These are phyloP conservation scores for Chaetomium strumarium DNA, from an alignment of 2,329 filamentous ascomycete species.

Conservation along the genomic window DNA sequence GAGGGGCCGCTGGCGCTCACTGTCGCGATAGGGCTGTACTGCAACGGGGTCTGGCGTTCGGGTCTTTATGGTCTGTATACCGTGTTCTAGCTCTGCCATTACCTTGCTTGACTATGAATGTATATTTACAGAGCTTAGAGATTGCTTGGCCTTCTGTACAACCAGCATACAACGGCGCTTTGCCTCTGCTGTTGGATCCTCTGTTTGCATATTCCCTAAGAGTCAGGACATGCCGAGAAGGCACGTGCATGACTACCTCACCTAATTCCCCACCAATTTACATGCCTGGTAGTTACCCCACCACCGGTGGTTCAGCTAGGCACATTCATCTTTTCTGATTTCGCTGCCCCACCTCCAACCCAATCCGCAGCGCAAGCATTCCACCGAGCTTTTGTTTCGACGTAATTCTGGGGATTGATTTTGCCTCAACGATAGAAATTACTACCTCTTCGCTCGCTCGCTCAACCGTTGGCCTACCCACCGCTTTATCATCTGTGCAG, in stretches of 20 bases:
- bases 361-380: constrained; percentile 9
- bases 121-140: not conserved
- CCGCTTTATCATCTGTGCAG: not conserved
- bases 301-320: constrained; percentile 1
- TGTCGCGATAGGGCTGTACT: not conserved
- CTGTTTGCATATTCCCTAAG: too few relatives aligned
- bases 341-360: constrained; percentile 16
- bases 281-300: not conserved
- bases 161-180: too few relatives aligned
- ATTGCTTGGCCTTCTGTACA: too few relatives aligned
- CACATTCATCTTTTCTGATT: constrained; percentile 14
- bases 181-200: too few relatives aligned
- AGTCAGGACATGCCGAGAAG: too few relatives aligned
- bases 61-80: not conserved
- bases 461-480: not conserved
- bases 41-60: constrained; percentile 1
- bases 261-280: too few relatives aligned
- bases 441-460: not conserved
- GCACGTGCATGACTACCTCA: too few relatives aligned
- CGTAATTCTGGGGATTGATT: not conserved
- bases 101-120: not conserved
- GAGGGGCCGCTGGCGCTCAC: not conserved
- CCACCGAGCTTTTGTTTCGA: constrained; percentile 14
- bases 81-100: not conserved
- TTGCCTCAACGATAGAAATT: not conserved